Conservation (phyloP, 148 eudicot genomes). For the Vaccinium myrtillus region DNA sequence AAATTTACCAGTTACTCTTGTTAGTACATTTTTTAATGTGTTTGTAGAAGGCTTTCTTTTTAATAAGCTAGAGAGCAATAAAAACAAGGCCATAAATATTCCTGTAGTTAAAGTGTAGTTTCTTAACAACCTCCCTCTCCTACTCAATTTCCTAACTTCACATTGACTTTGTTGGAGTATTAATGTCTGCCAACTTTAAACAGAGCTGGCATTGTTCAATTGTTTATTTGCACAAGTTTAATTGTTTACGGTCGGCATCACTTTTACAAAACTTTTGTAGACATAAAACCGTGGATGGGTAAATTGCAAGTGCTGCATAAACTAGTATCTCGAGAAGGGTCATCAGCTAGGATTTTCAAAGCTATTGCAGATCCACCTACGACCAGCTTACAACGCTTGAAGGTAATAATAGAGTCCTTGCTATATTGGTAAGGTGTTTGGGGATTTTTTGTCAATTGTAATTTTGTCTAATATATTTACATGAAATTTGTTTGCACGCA, state of each 20-base stretch:
- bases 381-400: slow-evolving; percentile 92
- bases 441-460: background rate
- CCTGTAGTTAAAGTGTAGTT: background rate
- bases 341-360: slow-evolving; percentile 80
- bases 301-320: slow-evolving; percentile 71
- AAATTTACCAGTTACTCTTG: background rate
- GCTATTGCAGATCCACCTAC: slow-evolving; percentile 99
- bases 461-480: background rate
- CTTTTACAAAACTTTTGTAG: slow-evolving; percentile 31
- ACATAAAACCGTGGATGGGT: slow-evolving; percentile 98
- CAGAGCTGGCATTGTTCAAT: background rate
- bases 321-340: slow-evolving; percentile 57
- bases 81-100: background rate
- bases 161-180: background rate
- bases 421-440: background rate
- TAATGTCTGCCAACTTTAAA: background rate
- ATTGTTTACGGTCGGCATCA: background rate
- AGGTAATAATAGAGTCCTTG: slow-evolving; percentile 42
- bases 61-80: background rate
- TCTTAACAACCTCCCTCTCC: background rate
- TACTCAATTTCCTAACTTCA: background rate
- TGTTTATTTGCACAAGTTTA: background rate
- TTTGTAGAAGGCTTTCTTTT: background rate
- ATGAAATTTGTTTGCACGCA: background rate
- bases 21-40: background rate